Base-by-base conservation (phyloP, 2,329 filamentous ascomycete genomes). In the Trichophyton benhamiae region DNA sequence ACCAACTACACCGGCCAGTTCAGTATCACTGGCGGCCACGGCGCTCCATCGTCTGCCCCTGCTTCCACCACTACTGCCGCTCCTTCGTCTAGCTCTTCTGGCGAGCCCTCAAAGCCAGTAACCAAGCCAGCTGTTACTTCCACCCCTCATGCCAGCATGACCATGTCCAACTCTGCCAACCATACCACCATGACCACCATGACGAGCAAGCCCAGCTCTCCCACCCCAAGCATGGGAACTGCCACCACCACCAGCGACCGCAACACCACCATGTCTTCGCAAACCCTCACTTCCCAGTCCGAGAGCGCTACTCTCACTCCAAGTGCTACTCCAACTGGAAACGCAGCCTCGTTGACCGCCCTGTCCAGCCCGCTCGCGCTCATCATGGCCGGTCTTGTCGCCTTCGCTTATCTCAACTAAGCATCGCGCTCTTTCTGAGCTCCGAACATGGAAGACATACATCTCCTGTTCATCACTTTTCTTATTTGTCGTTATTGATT, bases 1-100 rank as follows among this genome's bases (percentile, higher is more conserved):
- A 65, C 75, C 70, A 86, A 86, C 75, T 85, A 83, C 74, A 81
- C 78, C 53, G 80, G 77, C 52, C 77, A 76, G 33, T 76, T 85
- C 69, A 67, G 69, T 36, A 69, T 82, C 53, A 70, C 72, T 41
- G 76, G 76, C 46, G 73, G 71, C 46, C 66, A 68, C 61, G 66
- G 65, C 59, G 48, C 63, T 9, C 59, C n/a, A 46, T 44, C 58
- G 15, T 27, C 33, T 7, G 60, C 38, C 44, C 38, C 41, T 15
- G 27, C 60, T 55, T 49, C 58, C 20, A 42, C 57, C 36, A 61
- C 59, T 30, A 27, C 25, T 27, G 3, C 25, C 5, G 53, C 57
- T 8, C 27, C 22, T 33, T 36, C 44, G 4, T 46, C 61, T 52
- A 62, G 63, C 17, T 49, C 52, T 57, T 64, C 64, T 8, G 67